These are phyloP conservation scores for Chaetomiaceae sp. DNA, from an alignment of 2,329 filamentous ascomycete genomes.

Conservation along the genomic window DNA sequence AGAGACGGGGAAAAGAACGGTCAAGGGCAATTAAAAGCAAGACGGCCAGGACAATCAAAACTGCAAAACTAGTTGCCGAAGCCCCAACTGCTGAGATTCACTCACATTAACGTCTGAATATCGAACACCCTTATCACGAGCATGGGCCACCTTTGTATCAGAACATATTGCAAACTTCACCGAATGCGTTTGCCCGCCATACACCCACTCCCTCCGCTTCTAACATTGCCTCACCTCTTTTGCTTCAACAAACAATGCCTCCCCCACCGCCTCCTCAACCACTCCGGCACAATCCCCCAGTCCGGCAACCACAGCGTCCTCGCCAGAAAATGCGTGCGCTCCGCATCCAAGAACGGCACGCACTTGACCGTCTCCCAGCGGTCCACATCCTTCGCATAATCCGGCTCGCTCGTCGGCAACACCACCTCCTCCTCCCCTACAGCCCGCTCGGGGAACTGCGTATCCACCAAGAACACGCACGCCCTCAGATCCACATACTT, in stretches of 20 bases:
- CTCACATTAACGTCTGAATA: too few relatives aligned
- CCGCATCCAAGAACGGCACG: constrained; percentile 72
- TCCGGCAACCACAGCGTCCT: constrained; percentile 80
- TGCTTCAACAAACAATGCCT: constrained; percentile 76
- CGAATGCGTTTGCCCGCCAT: too few relatives aligned
- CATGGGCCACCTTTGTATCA: too few relatives aligned
- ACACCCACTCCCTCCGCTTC: not conserved
- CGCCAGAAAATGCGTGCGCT: constrained; percentile 64
- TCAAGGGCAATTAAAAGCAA: too few relatives aligned
- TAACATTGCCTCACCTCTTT: constrained; percentile 34
- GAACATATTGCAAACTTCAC: too few relatives aligned
- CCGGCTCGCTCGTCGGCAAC: constrained; percentile 64
- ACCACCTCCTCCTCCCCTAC: constrained; percentile 30
- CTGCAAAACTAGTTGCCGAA: too few relatives aligned
- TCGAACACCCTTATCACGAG: too few relatives aligned
- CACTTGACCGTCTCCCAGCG: constrained; percentile 76
- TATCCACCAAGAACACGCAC: constrained; percentile 85
- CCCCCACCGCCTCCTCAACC: constrained; percentile 73
- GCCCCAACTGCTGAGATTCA: too few relatives aligned
- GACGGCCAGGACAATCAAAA: too few relatives aligned
- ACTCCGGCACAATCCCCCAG: constrained; percentile 59
- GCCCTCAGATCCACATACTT: constrained; percentile 77
- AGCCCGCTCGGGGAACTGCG: constrained; percentile 60
- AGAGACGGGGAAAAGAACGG: too few relatives aligned
- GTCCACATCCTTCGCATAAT: constrained; percentile 67